Conservation (phyloP, 805 yeast species). For the Zygosaccharomyces bailii region DNA sequence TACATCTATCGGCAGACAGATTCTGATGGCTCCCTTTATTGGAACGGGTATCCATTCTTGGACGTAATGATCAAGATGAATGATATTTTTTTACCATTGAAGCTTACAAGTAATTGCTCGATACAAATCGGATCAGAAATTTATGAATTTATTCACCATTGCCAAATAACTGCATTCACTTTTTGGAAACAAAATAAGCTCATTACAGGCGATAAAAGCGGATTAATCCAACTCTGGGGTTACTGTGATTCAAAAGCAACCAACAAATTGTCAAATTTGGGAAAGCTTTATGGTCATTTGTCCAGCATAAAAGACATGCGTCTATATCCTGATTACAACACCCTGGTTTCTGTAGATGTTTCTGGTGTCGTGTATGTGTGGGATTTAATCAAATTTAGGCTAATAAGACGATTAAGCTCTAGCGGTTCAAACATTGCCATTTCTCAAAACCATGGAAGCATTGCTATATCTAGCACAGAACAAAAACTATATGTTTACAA, state of each 20-base stretch:
- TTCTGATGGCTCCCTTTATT: conserved; percentile 8
- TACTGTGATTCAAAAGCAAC: conserved; percentile 18
- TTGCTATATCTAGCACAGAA: conserved; percentile 37
- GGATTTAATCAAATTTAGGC: conserved; percentile 55
- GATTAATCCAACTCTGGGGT: conserved; percentile 59
- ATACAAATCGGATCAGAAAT: conserved; percentile 14
- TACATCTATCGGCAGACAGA: conserved; percentile 13
- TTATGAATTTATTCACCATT: conserved; percentile 35
- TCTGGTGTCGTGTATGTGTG: conserved; percentile 58
- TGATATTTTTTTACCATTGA: conserved; percentile 6
- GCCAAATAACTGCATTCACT: conserved; percentile 29
- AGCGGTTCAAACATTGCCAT: conserved; percentile 40
- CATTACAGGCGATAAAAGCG: conserved; percentile 48
- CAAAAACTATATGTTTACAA: conserved; percentile 38
- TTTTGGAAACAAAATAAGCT: conserved; percentile 28
- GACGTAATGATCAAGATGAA: conserved; percentile 9
- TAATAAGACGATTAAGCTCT: conserved; percentile 40
- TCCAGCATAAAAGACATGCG: conserved; percentile 44
- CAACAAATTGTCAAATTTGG: conserved; percentile 34
- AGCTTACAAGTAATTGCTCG: conserved; percentile 6
- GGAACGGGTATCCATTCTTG: conserved; percentile 19
- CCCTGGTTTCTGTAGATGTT: conserved; percentile 51
- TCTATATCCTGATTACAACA: conserved; percentile 50
- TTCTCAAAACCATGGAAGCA: conserved; percentile 53
- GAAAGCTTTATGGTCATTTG: conserved; percentile 54